Evolutionary conservation across 2,329 filamentous ascomycete species (phyloP).

Genomic region (Phyllosticta citribraziliensis): DNA sequence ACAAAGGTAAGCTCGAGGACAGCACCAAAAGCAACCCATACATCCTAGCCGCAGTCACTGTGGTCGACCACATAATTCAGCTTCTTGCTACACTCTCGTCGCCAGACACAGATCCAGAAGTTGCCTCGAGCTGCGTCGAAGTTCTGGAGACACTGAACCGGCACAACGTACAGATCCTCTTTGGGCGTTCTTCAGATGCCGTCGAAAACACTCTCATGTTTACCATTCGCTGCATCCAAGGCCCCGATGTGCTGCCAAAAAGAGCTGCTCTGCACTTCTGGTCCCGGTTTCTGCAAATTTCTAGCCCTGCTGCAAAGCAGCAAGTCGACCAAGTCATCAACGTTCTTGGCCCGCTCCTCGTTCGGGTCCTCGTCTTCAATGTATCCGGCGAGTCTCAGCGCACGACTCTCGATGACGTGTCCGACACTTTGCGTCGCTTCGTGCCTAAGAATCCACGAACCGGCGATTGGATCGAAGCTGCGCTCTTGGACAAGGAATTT

Average conservation of each 20-base stretch:
- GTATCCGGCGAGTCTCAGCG: conserved; percentile 6
- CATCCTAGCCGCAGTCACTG: conserved; percentile 19
- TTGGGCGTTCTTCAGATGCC: conserved; percentile 47
- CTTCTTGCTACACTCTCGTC: conserved; percentile 54
- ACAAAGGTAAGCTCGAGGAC: conserved; percentile 24
- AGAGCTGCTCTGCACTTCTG: conserved; percentile 65
- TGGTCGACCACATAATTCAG: conserved; percentile 51
- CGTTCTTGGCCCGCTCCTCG: background rate
- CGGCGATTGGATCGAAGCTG: conserved; percentile 1
- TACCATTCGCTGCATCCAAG: conserved; percentile 58
- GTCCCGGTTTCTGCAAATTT: conserved; percentile 20
- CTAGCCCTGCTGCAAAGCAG: background rate
- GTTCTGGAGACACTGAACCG: conserved; percentile 56
- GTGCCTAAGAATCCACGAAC: conserved; percentile 2
- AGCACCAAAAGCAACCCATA: conserved; percentile 26
- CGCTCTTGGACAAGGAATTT: conserved; percentile 3
- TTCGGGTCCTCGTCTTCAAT: conserved; percentile 5
- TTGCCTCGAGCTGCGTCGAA: conserved; percentile 65
- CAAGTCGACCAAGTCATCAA: conserved; percentile 1
- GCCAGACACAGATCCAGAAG: conserved; percentile 57
- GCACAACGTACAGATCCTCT: conserved; percentile 51
- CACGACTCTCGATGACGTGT: conserved; percentile 6
- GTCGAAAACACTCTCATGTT: conserved; percentile 63
- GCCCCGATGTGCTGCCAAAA: conserved; percentile 66
- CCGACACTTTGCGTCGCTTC: background rate